Conservation (phyloP, 2,329 filamentous ascomycete species). For the Lachnellula subtilissima region DNA sequence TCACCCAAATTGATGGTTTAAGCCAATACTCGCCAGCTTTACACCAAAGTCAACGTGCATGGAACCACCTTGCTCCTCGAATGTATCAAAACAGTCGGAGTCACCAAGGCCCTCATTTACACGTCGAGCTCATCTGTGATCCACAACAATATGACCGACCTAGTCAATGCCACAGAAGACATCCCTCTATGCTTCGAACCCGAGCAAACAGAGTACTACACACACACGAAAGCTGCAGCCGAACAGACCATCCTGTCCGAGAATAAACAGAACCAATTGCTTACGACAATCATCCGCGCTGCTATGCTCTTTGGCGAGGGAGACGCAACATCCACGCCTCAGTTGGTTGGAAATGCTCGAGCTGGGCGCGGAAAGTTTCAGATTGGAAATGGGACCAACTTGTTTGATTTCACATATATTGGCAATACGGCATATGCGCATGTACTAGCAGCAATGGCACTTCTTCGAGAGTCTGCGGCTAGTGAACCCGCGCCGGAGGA, state of each 20-base stretch:
- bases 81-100: neutral
- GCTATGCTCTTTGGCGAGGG: constrained; percentile 47
- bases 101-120: neutral
- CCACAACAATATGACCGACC: neutral
- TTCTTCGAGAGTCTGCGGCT: neutral
- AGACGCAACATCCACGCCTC: constrained; percentile 14
- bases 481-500: neutral
- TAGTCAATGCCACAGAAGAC: neutral
- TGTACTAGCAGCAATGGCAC: constrained; percentile 37
- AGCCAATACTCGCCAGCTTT: neutral
- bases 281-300: constrained; percentile 45
- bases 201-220: neutral
- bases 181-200: constrained; percentile 12
- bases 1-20: neutral
- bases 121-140: constrained; percentile 2
- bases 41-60: neutral
- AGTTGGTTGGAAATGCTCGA: neutral
- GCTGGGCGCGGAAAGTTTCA: neutral
- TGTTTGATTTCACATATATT: constrained; percentile 50
- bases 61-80: neutral
- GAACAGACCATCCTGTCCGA: neutral
- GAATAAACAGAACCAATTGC: constrained; percentile 33
- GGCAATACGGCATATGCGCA: constrained; percentile 48
- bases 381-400: constrained; percentile 43
- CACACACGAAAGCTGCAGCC: neutral